Conservation (phyloP, 78 protist genomes). For the Dictyostelium discoideum region DNA sequence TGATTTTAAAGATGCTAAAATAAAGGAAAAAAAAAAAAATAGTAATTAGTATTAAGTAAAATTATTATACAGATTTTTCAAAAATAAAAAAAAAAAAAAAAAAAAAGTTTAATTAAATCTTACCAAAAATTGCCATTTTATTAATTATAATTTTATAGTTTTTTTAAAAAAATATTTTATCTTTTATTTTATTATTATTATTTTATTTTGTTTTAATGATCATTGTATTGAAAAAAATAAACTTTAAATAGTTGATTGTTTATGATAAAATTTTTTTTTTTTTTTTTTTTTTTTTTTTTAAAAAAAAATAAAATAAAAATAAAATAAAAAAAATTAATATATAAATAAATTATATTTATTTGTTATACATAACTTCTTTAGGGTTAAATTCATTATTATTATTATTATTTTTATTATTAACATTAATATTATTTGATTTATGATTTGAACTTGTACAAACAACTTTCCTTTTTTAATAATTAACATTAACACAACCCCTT, state of each 20-base stretch:
- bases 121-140: neutral
- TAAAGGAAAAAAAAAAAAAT: neutral
- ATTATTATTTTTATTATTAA: neutral
- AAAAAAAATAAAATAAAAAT: neutral
- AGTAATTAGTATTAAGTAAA: neutral
- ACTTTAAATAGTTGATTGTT: slow-evolving; percentile 20
- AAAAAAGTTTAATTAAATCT: neutral
- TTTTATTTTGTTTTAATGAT: neutral
- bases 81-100: neutral
- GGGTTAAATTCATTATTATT: neutral
- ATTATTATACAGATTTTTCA: neutral
- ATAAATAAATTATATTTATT: neutral
- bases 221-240: neutral
- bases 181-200: neutral
- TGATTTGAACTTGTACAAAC: slow-evolving; percentile 12
- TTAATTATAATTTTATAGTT: neutral
- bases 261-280: neutral
- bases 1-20: neutral
- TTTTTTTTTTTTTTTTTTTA: too few species aligned
- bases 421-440: neutral
- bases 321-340: neutral
- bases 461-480: neutral
- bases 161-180: neutral
- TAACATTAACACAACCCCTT: neutral
- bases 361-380: neutral